Evolutionary conservation across 352 stramenopile species (phyloP).

Genomic region (Blastocystis sp.): DNA sequence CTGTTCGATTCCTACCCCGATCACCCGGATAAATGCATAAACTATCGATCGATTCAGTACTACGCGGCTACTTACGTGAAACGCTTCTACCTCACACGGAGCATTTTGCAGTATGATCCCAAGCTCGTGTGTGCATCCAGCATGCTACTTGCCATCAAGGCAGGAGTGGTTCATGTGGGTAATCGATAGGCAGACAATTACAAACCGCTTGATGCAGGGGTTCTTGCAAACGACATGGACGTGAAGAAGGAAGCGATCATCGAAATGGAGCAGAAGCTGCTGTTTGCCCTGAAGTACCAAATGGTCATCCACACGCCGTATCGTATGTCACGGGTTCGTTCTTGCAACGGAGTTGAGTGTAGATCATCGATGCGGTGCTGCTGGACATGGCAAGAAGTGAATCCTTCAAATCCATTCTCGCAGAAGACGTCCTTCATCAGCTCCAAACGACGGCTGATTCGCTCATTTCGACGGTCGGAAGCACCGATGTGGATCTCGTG

Average conservation of each 20-base stretch:
- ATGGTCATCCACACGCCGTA: slow-evolving; percentile 34
- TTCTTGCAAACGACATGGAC: neutral
- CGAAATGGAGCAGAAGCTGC: slow-evolving; percentile 26
- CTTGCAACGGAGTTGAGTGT: neutral
- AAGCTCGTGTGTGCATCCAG: neutral
- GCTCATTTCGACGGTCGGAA: neutral
- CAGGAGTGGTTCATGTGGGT: neutral
- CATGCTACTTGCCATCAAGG: slow-evolving; percentile 11
- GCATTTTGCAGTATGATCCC: slow-evolving; percentile 48
- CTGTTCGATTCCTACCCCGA: neutral
- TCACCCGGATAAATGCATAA: neutral
- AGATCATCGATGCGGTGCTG: slow-evolving; percentile 13
- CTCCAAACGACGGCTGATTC: neutral
- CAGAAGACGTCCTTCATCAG: neutral
- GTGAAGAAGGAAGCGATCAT: neutral
- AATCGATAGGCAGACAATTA: slow-evolving; percentile 18
- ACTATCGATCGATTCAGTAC: slow-evolving; percentile 19
- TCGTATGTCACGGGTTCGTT: neutral
- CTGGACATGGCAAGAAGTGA: neutral
- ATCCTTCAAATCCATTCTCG: neutral
- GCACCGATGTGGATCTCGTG: slow-evolving; percentile 20
- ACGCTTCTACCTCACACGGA: slow-evolving; percentile 29
- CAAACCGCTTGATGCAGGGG: neutral
- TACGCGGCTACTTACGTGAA: slow-evolving; percentile 36
- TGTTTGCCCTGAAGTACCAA: slow-evolving; percentile 42